Evolutionary conservation across 805 yeast genomes (phyloP).

Genomic region (Metschnikowia koreensis): DNA sequence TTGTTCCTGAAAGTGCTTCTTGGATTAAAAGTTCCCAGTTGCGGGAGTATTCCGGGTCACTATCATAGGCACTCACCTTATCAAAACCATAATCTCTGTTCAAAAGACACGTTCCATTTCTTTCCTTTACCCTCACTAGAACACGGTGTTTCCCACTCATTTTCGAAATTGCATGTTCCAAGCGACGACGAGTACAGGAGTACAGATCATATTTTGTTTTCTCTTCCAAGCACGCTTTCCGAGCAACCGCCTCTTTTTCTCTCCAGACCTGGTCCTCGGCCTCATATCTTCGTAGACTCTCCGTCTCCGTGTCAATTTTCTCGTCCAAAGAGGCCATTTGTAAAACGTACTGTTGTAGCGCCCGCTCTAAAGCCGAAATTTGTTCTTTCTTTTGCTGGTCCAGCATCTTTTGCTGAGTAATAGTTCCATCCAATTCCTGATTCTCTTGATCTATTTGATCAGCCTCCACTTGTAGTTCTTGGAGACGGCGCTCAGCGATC

Average conservation of each 20-base stretch:
- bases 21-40: slow-evolving; percentile 20
- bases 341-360: slow-evolving; percentile 18
- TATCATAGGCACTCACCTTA: background rate
- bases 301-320: background rate
- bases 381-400: background rate
- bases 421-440: background rate
- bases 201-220: slow-evolving; percentile 29
- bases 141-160: slow-evolving; percentile 1
- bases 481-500: background rate
- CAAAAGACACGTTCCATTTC: slow-evolving; percentile 19
- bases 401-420: background rate
- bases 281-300: background rate
- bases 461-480: background rate
- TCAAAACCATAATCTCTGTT: background rate
- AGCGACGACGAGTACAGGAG: slow-evolving; percentile 36
- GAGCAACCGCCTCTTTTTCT: slow-evolving; percentile 21
- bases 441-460: slow-evolving; percentile 1
- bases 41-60: slow-evolving; percentile 4
- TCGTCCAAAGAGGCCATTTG: slow-evolving; percentile 4
- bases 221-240: slow-evolving; percentile 17
- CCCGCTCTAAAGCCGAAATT: slow-evolving; percentile 1
- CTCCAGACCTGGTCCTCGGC: background rate
- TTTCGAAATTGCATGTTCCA: slow-evolving; percentile 48
- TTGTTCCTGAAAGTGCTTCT: slow-evolving; percentile 15
- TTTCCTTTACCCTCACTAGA: slow-evolving; percentile 13